Conservation (phyloP, 1,284 basidiomycete species). For the Hortiboletus rubellus region DNA sequence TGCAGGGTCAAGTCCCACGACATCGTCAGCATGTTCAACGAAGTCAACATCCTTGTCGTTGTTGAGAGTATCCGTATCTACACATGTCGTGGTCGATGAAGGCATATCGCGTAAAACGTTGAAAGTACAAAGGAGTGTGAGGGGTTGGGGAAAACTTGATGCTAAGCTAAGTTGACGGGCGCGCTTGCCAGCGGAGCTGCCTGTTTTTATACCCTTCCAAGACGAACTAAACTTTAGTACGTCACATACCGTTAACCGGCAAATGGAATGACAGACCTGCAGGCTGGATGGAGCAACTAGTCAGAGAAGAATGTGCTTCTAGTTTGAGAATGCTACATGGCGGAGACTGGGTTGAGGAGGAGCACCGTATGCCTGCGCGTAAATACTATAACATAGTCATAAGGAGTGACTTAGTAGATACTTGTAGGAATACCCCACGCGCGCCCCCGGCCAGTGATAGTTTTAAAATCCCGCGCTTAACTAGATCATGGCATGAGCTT, state of each 20-base stretch:
- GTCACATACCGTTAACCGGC: not conserved
- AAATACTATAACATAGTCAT: no score
- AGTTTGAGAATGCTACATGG: no score
- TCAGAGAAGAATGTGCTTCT: no score
- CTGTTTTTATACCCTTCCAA: slow-evolving; percentile 1
- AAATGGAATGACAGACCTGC: not conserved
- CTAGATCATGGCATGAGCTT: no score
- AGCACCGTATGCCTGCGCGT: no score
- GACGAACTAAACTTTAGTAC: not conserved
- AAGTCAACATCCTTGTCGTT: slow-evolving; percentile 13
- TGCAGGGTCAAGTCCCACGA: slow-evolving; percentile 21
- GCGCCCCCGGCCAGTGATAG: no score
- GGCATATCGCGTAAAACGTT: slow-evolving; percentile 12
- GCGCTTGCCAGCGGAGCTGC: not conserved
- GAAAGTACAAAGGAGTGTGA: slow-evolving; percentile 8
- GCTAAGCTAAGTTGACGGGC: not conserved
- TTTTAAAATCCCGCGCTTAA: no score
- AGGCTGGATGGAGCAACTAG: not conserved
- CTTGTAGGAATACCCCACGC: no score
- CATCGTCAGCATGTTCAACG: not conserved
- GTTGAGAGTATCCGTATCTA: slow-evolving; percentile 10
- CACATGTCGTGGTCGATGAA: slow-evolving; percentile 7
- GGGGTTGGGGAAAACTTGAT: not conserved
- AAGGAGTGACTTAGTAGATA: no score
- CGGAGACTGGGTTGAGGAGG: no score